A percentile compares a stretch with the other conserved stretches of the same genome.
Conservation (phyloP, 306 rosid species). For the Rosa multiflora region DNA sequence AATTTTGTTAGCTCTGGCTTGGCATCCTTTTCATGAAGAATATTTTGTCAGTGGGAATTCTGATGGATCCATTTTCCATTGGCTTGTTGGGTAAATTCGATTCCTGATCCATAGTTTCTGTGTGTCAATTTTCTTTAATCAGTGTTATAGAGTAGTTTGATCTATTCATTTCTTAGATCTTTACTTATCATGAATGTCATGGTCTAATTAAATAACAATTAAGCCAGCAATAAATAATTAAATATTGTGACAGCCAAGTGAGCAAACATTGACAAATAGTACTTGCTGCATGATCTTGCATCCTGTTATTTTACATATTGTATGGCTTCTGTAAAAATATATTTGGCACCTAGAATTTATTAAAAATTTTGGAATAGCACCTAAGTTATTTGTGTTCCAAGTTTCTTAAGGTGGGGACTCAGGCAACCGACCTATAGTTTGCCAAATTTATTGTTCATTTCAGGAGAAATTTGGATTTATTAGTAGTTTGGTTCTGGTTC, state of each 20-base stretch:
- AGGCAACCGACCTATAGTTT: not conserved
- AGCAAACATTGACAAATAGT: not conserved
- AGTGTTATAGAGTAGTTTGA: not conserved
- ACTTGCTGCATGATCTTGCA: not conserved
- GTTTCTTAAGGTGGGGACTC: not conserved
- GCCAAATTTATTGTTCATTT: not conserved
- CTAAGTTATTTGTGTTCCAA: not conserved
- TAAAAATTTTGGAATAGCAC: not conserved
- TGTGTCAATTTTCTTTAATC: not conserved
- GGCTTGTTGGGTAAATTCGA: constrained; percentile 89
- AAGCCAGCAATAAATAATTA: not conserved
- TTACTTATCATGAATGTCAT: not conserved
- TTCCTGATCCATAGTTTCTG: not conserved
- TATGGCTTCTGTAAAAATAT: not conserved
- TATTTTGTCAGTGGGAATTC: constrained; percentile 98
- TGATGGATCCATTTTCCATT: constrained; percentile 95
- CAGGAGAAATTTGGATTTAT: not conserved
- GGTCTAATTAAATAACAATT: not conserved
- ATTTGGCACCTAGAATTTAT: not conserved
- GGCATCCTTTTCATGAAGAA: constrained; percentile 99
- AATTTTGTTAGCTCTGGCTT: constrained; percentile 73
- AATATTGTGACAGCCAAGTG: not conserved
- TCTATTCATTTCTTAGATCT: not conserved
- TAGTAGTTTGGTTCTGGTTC: not conserved
- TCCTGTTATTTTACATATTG: not conserved